Evolutionary conservation across 306 rosid genomes (phyloP), one percentile per base, ranked within the genome.

Genomic region (Leucaena leucocephala): DNA sequence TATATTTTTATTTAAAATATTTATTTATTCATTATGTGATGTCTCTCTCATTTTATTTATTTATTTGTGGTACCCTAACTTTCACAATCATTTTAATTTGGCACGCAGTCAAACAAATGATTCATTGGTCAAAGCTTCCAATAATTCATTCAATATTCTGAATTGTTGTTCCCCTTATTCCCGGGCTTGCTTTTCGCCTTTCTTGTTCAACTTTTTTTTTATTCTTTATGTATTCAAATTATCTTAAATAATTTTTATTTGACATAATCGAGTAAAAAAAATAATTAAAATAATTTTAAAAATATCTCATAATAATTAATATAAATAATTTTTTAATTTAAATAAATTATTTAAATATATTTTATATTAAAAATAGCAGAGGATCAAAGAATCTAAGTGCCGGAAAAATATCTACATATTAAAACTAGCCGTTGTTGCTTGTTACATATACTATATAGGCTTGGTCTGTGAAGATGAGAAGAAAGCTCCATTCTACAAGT

Each of bases 131-230:
- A 58, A 58, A 58, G 36, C 36, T 58, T 58, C 34, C 36, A 58
- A 58, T 58, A 58, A 58, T 58, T 58, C 64, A 58, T 58, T 54
- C 61, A 54, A 58, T 21, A 58, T 58, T 58, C 35, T 9, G 64
- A 58, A 15, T 7, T 1, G 36, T 4, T 8, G 36, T 2, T 22
- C 36, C 48, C 64, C 22, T 58, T 58, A 22, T 21, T 58, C 64
- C 21, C 64, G 64, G 64, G 14, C 64, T 21, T 58, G 64, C 36
- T 58, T 58, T 58, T 58, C 64, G 36, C 36, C 64, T 58, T 55
- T 55, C 62, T 55, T 6, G 2, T 4, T 50, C n/a, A 2, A 16
- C 22, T 3, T 16, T 54, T 54, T n/a, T 54, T 15, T 16, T 52
- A 0, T 55, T 7, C 34, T n/a, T 55, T n/a, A n/a, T n/a, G n/a